phyloP scores from a whole-genome alignment of 345 rosid species.

The Streptanthus diversifolius region DNA sequence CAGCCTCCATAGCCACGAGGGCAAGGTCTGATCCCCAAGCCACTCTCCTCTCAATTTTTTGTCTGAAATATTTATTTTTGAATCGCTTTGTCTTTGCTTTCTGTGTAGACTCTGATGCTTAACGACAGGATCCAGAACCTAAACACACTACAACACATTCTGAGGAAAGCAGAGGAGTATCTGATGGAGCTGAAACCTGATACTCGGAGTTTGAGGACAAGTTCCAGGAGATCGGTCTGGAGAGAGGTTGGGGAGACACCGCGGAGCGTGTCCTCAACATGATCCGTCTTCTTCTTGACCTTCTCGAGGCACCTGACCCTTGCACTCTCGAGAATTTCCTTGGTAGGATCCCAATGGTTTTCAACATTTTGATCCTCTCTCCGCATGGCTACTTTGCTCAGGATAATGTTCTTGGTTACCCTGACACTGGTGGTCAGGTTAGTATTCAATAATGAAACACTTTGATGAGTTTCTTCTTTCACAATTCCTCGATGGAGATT shows the following conservation, averaged over 20 bases:
- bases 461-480: background rate
- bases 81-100: background rate
- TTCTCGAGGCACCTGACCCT: conserved; percentile 92
- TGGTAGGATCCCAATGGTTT: conserved; percentile 79
- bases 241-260: conserved; percentile 91
- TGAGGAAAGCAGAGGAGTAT: conserved; percentile 88
- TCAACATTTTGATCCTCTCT: conserved; percentile 77
- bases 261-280: conserved; percentile 66
- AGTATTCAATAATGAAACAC: background rate
- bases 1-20: conserved; percentile 71
- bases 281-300: conserved; percentile 84
- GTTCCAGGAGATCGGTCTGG: conserved; percentile 84
- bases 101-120: conserved; percentile 71
- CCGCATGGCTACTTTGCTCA: conserved; percentile 97
- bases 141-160: conserved; percentile 55
- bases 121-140: conserved; percentile 65
- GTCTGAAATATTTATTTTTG: no score
- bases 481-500: background rate
- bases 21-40: conserved; percentile 44
- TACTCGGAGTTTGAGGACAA: conserved; percentile 57
- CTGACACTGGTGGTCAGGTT: conserved; percentile 96
- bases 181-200: conserved; percentile 42
- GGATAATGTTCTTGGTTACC: conserved; percentile 89
- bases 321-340: conserved; percentile 80
- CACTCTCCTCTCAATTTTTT: background rate